These are phyloP conservation scores for Rubia balearica DNA, from an alignment of 305 asterid genomes.

Conservation along the genomic window DNA sequence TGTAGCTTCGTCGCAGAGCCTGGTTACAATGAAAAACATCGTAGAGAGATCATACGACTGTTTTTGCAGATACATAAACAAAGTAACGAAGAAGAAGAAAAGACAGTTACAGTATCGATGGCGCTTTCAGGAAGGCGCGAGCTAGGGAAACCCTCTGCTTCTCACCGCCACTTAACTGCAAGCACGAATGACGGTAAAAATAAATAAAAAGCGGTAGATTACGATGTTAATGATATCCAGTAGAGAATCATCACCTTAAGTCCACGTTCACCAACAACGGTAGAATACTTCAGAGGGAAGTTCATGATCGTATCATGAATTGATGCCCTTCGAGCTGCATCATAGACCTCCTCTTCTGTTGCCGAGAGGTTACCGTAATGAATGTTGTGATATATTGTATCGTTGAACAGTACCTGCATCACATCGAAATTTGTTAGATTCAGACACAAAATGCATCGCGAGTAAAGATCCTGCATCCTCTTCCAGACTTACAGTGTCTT, in stretches of 20 bases:
- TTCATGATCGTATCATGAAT: slow-evolving; percentile 93
- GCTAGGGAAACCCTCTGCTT: slow-evolving; percentile 98
- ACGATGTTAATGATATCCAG: neutral
- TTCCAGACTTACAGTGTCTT: slow-evolving; percentile 78
- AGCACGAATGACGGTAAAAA: slow-evolving; percentile 16
- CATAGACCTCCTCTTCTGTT: slow-evolving; percentile 84
- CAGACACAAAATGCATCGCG: neutral
- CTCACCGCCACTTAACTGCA: slow-evolving; percentile 98
- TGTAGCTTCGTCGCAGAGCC: slow-evolving; percentile 99
- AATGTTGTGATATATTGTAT: slow-evolving; percentile 89
- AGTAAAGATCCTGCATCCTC: neutral
- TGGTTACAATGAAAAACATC: slow-evolving; percentile 21
- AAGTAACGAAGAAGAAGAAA: neutral
- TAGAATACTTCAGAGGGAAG: slow-evolving; percentile 73
- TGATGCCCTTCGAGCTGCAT: slow-evolving; percentile 88
- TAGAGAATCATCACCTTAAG: slow-evolving; percentile 49
- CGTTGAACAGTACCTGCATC: slow-evolving; percentile 85
- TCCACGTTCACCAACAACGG: slow-evolving; percentile 98
- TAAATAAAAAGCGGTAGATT: neutral
- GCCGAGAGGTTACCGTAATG: slow-evolving; percentile 89
- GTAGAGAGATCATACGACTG: neutral
- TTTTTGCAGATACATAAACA: neutral
- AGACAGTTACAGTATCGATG: slow-evolving; percentile 71
- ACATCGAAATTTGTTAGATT: slow-evolving; percentile 10
- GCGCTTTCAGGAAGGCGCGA: slow-evolving; percentile 94